phyloP scores from a whole-genome alignment of 208 protist genomes.

The Acanthamoeba divionensis region DNA sequence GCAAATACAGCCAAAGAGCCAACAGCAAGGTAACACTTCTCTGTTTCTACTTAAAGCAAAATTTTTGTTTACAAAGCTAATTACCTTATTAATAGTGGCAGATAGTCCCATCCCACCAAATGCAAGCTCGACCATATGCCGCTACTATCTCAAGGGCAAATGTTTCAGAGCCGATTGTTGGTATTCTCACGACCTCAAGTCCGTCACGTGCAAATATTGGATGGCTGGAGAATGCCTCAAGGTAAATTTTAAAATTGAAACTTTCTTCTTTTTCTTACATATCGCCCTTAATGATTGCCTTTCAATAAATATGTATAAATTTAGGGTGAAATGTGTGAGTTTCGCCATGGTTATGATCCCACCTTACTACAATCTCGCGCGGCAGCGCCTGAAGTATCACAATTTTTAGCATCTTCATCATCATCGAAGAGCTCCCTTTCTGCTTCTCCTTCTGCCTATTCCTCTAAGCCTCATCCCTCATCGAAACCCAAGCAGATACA shows the following conservation, averaged over 20 bases:
- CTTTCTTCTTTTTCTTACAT: background rate
- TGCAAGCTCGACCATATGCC: conserved; percentile 49
- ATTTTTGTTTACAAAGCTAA: too few species aligned
- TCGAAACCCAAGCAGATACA: background rate
- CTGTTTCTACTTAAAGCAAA: background rate
- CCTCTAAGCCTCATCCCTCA: background rate
- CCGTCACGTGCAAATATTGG: conserved; percentile 57
- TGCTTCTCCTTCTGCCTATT: background rate
- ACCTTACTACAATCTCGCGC: background rate
- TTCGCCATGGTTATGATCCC: conserved; percentile 19
- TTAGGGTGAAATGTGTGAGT: conserved; percentile 24
- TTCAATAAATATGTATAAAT: background rate
- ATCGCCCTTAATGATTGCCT: too few species aligned
- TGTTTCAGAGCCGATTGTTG: conserved; percentile 57
- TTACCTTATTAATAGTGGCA: too few species aligned
- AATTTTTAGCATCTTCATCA: background rate
- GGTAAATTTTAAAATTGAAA: background rate
- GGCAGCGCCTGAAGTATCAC: background rate
- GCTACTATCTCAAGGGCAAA: conserved; percentile 57
- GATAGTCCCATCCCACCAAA: background rate
- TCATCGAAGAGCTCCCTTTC: background rate
- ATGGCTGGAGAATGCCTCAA: conserved; percentile 44
- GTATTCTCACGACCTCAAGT: conserved; percentile 52
- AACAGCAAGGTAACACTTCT: background rate
- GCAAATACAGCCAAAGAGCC: background rate